phyloP scores from a whole-genome alignment of 2,329 filamentous ascomycete species.

The Trichoderma endophyticum region DNA sequence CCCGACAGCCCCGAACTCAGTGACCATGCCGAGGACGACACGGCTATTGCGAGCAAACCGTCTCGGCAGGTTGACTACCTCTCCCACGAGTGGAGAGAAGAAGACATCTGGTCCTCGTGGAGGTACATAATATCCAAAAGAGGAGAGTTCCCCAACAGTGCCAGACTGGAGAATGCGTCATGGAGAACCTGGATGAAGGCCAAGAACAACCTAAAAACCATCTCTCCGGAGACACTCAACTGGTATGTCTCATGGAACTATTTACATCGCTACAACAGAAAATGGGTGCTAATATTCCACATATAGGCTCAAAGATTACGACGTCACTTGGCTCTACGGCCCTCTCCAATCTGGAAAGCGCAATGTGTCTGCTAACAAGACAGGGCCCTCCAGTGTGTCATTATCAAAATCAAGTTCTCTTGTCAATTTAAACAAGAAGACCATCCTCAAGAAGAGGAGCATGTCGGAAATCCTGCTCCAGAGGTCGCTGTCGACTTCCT shows the following conservation, averaged over 20 bases:
- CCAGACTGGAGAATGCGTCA: conserved; percentile 87
- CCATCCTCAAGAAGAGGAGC: conserved; percentile 93
- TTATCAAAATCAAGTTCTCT: conserved; percentile 61
- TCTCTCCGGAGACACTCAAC: conserved; percentile 88
- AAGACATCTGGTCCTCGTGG: conserved; percentile 98
- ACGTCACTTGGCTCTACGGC: conserved; percentile 96
- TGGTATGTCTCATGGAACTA: conserved; percentile 56
- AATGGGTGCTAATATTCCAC: conserved; percentile 25
- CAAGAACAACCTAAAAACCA: conserved; percentile 80
- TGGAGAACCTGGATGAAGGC: conserved; percentile 97
- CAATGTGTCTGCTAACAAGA: conserved; percentile 47
- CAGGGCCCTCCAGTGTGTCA: conserved; percentile 40
- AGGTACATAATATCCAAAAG: conserved; percentile 82
- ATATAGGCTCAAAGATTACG: conserved; percentile 89
- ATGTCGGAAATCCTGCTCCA: conserved; percentile 96
- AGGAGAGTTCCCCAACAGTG: conserved; percentile 75
- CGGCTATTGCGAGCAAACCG: conserved; percentile 68
- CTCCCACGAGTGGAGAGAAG: conserved; percentile 88
- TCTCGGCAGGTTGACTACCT: conserved; percentile 93
- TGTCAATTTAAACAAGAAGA: conserved; percentile 67
- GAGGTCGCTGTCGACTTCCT: conserved; percentile 81
- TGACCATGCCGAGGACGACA: conserved; percentile 74
- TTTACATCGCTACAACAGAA: not conserved
- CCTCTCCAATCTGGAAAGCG: conserved; percentile 74
- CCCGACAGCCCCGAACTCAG: conserved; percentile 56